phyloP scores from a whole-genome alignment of 441 rosid genomes.

The Syzygium malaccense region DNA sequence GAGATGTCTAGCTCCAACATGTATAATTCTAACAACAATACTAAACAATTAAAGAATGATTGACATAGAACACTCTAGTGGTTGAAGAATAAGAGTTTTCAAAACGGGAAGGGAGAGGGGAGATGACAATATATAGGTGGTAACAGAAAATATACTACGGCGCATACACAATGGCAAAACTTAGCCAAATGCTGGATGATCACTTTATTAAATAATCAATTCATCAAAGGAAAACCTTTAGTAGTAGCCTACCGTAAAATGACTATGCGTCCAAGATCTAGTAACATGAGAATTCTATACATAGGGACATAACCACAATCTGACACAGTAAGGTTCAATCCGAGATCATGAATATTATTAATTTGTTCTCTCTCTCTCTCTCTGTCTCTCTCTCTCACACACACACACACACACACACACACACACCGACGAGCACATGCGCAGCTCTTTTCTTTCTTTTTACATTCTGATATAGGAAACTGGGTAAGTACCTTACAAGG shows the following conservation, averaged over 20 bases:
- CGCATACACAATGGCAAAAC: background rate
- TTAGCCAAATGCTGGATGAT: background rate
- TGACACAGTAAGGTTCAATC: background rate
- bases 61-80: background rate
- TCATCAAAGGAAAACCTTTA: background rate
- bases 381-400: background rate
- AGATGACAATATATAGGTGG: background rate
- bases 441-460: background rate
- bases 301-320: background rate
- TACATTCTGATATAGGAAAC: background rate
- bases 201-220: background rate
- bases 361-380: no score
- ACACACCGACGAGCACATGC: background rate
- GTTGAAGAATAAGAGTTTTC: background rate
- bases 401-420: background rate
- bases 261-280: background rate
- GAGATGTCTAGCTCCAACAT: background rate
- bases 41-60: background rate
- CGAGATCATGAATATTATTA: background rate
- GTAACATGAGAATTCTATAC: background rate
- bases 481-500: background rate
- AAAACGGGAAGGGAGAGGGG: background rate
- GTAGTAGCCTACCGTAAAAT: background rate
- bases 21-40: background rate
- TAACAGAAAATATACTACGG: background rate